Evolutionary conservation across 2,329 filamentous ascomycete genomes (phyloP).

Genomic region (Drechslera avenae): DNA sequence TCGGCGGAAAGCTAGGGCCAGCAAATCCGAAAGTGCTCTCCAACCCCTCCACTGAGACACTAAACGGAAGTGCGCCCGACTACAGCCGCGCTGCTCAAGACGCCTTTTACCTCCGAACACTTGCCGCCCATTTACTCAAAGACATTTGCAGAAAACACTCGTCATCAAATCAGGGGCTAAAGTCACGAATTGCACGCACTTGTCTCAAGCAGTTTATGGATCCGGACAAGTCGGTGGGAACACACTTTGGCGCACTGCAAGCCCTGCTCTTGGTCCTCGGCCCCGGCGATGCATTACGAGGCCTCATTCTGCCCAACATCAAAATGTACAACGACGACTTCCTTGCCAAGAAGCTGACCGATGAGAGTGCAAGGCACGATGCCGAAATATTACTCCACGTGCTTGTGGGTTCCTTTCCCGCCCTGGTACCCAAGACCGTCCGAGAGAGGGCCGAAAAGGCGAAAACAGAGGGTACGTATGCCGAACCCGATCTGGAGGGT

Average conservation of each 20-base stretch:
- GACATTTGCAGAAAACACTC: constrained; percentile 82
- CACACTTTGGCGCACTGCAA: constrained; percentile 86
- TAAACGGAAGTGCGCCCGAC: constrained; percentile 39
- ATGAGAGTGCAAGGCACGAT: constrained; percentile 61
- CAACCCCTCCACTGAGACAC: constrained; percentile 54
- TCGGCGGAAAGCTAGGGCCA: constrained; percentile 78
- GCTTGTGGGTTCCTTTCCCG: constrained; percentile 61
- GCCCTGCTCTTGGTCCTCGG: constrained; percentile 81
- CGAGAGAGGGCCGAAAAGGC: constrained; percentile 46
- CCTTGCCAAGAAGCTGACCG: constrained; percentile 57
- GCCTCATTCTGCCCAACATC: constrained; percentile 69
- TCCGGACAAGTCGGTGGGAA: constrained; percentile 77
- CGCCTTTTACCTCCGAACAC: constrained; percentile 81
- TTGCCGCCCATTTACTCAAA: constrained; percentile 80
- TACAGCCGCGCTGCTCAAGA: constrained; percentile 44
- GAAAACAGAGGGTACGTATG: constrained; percentile 42
- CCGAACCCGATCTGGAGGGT: constrained; percentile 48
- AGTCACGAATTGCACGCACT: constrained; percentile 87
- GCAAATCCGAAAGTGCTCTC: constrained; percentile 58
- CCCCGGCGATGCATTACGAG: constrained; percentile 63
- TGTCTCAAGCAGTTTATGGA: constrained; percentile 93
- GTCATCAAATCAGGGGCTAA: constrained; percentile 77
- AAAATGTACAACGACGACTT: constrained; percentile 65
- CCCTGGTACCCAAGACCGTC: constrained; percentile 42
- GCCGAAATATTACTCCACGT: constrained; percentile 65